Conservation (phyloP, 2,329 filamentous ascomycete species). For the Sclerotinia trifoliorum region DNA sequence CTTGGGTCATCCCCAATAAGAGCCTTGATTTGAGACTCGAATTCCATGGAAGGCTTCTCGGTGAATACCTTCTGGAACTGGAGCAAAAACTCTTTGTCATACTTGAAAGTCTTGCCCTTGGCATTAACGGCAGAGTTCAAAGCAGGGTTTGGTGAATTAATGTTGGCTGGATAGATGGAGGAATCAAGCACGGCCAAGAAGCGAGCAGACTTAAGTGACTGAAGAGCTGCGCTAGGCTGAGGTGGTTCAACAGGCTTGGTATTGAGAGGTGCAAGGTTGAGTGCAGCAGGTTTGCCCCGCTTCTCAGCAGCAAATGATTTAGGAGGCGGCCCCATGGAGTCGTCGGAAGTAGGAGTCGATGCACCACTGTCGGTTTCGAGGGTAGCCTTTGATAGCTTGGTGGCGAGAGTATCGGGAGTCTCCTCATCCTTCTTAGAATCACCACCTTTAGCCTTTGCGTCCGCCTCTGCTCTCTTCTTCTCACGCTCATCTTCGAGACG, state of each 20-base stretch:
- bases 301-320: slow-evolving; percentile 61
- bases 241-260: slow-evolving; percentile 85
- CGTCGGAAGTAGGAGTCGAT: slow-evolving; percentile 45
- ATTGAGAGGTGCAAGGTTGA: slow-evolving; percentile 81
- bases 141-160: slow-evolving; percentile 87
- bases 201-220: slow-evolving; percentile 86
- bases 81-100: slow-evolving; percentile 90
- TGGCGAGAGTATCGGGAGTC: slow-evolving; percentile 38
- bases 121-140: slow-evolving; percentile 77
- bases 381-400: slow-evolving; percentile 53
- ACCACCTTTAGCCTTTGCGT: slow-evolving; percentile 37
- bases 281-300: slow-evolving; percentile 74
- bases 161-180: slow-evolving; percentile 77
- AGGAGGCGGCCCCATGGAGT: slow-evolving; percentile 48
- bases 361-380: slow-evolving; percentile 47
- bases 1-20: slow-evolving; percentile 76
- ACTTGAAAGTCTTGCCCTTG: slow-evolving; percentile 84
- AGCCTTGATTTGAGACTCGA: slow-evolving; percentile 85
- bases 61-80: slow-evolving; percentile 97
- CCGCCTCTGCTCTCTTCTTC: slow-evolving; percentile 54
- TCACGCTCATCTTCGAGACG: slow-evolving; percentile 70
- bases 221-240: slow-evolving; percentile 90
- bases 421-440: slow-evolving; percentile 37
- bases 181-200: slow-evolving; percentile 79
- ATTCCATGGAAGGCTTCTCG: slow-evolving; percentile 92